Evolutionary conservation across 1,284 basidiomycete genomes (phyloP), one percentile per base, ranked within the genome.

Genomic region (Trichosporon sp.): DNA sequence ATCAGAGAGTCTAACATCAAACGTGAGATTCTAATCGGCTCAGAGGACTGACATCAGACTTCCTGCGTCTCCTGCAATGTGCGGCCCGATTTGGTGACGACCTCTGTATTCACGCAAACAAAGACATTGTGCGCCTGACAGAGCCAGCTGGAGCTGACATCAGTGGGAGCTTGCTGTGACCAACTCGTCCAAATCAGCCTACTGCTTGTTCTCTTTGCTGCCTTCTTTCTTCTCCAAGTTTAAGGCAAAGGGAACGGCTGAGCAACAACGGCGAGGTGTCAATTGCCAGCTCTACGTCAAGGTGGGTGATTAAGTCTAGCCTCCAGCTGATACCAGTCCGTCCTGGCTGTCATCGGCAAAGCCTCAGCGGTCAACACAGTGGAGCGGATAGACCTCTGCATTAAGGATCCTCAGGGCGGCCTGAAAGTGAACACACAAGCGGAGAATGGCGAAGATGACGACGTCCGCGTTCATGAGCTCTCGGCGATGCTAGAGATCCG

Each of bases 21-120:
- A 64, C 65, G 78, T 80, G 29, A n/a, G 73, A 64, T 13, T 25
- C 11, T 15, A 18, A 15, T 3, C 6, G 5, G 91, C 85, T 92
- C 91, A 65, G 64, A n/a, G n/a, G n/a, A n/a, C 70, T 74, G 42
- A 68, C n/a, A 4, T 0, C 72, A 83, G 83, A 78, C 53, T 83
- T 83, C 69, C 75, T 80, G 7, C 74, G 76, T 18, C 70, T 83
- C 11, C 74, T 83, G 8, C 80, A 81, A 63, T 83, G 83, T 64
- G 80, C 81, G 5, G 73, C 79, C 38, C 79, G 76, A 42, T 83
- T 79, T 64, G 81, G 83, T 2, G 83, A 83, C 62, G 83, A 83
- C 47, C 75, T 83, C 34, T 74, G 78, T 67, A 80, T 83, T 23
- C 76, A 80, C 63, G 80, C 79, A 4, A 76, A 75, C 29, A 69